Evolutionary conservation across 345 rosid species (phyloP).

Genomic region (Geranium rotundifolium): DNA sequence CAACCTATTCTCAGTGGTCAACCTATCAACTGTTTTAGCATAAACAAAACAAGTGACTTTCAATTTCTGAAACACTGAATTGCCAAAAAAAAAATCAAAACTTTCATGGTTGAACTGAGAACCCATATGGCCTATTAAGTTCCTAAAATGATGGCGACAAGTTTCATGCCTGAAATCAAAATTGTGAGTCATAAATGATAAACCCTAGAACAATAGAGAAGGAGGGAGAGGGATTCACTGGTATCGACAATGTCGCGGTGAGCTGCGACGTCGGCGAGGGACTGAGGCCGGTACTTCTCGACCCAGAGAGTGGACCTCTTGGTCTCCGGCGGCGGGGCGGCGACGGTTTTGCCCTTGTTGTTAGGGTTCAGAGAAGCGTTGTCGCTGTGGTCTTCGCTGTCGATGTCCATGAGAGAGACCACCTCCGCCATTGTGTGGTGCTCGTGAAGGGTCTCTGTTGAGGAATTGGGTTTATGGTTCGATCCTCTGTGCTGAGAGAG

Average conservation of each 20-base stretch:
- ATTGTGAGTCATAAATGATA: neutral
- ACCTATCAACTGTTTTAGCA: constrained; percentile 61
- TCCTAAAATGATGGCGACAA: too few species aligned
- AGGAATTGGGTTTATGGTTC: too few species aligned
- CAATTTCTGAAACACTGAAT: neutral
- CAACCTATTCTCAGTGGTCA: constrained; percentile 84
- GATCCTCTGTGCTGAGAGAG: too few species aligned
- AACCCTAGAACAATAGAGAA: constrained; percentile 16
- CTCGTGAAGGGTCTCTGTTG: too few species aligned
- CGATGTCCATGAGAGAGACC: constrained; percentile 65
- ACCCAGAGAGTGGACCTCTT: constrained; percentile 79
- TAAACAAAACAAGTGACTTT: constrained; percentile 1
- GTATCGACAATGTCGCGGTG: constrained; percentile 98
- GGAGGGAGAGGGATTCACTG: constrained; percentile 30
- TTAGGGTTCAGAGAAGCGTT: constrained; percentile 14
- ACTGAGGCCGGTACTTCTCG: constrained; percentile 91
- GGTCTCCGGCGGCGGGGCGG: constrained; percentile 21
- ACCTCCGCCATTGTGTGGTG: constrained; percentile 38
- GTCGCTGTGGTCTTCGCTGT: constrained; percentile 30
- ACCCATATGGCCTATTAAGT: too few species aligned
- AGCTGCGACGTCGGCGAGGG: constrained; percentile 92
- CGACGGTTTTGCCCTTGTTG: constrained; percentile 41
- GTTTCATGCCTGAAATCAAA: too few species aligned
- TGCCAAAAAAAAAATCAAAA: constrained; percentile 1
- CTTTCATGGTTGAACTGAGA: too few species aligned